A percentile compares a stretch with the other conserved stretches of the same genome.
Evolutionary conservation across 1,284 basidiomycete genomes (phyloP).

Genomic region (Moesziomyces sp.): DNA sequence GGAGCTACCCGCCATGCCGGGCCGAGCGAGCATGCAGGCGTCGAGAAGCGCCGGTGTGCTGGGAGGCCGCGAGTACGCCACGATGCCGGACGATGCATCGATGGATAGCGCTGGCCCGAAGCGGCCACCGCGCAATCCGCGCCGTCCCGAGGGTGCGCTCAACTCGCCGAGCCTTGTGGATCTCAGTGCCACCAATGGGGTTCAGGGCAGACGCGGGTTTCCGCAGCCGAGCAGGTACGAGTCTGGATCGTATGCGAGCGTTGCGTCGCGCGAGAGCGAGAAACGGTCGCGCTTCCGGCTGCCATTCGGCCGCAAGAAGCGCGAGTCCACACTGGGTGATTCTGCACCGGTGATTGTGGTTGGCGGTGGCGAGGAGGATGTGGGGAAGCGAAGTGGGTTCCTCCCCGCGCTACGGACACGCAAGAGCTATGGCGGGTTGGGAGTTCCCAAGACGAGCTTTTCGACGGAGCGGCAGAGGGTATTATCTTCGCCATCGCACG

Average conservation of each 20-base stretch:
- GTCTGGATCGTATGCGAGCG: slow-evolving; percentile 7
- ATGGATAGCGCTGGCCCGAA: slow-evolving; percentile 13
- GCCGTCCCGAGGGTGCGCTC: slow-evolving; percentile 30
- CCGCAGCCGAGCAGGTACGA: slow-evolving; percentile 12
- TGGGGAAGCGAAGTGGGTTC: slow-evolving; percentile 6
- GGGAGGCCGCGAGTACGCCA: slow-evolving; percentile 1
- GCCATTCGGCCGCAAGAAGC: slow-evolving; percentile 47
- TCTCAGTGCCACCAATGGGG: slow-evolving; percentile 5
- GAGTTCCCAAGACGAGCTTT: slow-evolving; percentile 29
- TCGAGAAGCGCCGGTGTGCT: background rate
- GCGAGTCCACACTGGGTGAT: slow-evolving; percentile 34
- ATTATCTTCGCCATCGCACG: slow-evolving; percentile 31
- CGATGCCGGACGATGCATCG: slow-evolving; percentile 23
- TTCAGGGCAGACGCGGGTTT: slow-evolving; percentile 18
- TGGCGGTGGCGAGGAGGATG: slow-evolving; percentile 2
- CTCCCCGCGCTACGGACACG: slow-evolving; percentile 26
- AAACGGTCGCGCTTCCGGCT: slow-evolving; percentile 25
- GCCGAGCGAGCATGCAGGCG: slow-evolving; percentile 31
- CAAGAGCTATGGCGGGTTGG: slow-evolving; percentile 37
- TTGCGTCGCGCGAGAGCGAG: slow-evolving; percentile 14
- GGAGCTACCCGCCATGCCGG: slow-evolving; percentile 42
- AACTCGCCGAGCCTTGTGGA: slow-evolving; percentile 22
- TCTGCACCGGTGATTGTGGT: slow-evolving; percentile 23
- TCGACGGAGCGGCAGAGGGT: slow-evolving; percentile 41
- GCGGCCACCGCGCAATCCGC: slow-evolving; percentile 39